A percentile compares a stretch with the other conserved stretches of the same genome.
These are phyloP conservation scores for Ogataea trehalophila DNA, from an alignment of 805 yeast species.

Conservation along the genomic window DNA sequence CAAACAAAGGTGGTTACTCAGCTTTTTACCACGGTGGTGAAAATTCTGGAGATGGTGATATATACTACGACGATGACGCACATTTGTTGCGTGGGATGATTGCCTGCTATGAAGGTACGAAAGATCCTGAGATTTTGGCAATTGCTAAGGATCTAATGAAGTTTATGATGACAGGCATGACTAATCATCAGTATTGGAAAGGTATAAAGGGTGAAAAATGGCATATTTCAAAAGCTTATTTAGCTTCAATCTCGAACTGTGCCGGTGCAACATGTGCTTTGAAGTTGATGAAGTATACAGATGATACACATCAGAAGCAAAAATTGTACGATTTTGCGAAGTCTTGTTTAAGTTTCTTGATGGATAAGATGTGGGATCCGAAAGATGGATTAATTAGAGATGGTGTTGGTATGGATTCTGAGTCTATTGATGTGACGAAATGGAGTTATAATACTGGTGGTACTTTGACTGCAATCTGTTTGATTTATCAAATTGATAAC, in stretches of 20 bases:
- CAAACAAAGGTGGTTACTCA: constrained; percentile 50
- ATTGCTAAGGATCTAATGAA: constrained; percentile 53
- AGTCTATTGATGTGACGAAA: constrained; percentile 44
- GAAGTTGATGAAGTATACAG: constrained; percentile 53
- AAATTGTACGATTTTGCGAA: constrained; percentile 55
- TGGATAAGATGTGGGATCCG: constrained; percentile 46
- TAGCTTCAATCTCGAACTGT: constrained; percentile 47
- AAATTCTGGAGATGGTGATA: constrained; percentile 51
- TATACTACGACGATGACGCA: constrained; percentile 73
- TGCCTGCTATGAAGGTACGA: constrained; percentile 65
- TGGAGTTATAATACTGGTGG: constrained; percentile 69
- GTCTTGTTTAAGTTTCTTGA: constrained; percentile 54
- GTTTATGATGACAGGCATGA: constrained; percentile 64
- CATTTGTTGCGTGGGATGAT: constrained; percentile 63
- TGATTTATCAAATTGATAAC: constrained; percentile 45
- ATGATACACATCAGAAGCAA: constrained; percentile 31
- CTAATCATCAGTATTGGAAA: constrained; percentile 36
- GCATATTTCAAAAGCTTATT: constrained; percentile 57
- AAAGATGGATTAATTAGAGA: constrained; percentile 54
- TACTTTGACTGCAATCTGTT: constrained; percentile 50
- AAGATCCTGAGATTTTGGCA: constrained; percentile 46
- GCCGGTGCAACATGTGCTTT: constrained; percentile 66
- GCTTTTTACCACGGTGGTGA: constrained; percentile 33
- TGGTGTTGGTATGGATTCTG: constrained; percentile 48
- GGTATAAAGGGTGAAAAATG: constrained; percentile 59